These are phyloP conservation scores for Colletotrichum gigasporum DNA, from an alignment of 2,329 filamentous ascomycete genomes.

Conservation along the genomic window DNA sequence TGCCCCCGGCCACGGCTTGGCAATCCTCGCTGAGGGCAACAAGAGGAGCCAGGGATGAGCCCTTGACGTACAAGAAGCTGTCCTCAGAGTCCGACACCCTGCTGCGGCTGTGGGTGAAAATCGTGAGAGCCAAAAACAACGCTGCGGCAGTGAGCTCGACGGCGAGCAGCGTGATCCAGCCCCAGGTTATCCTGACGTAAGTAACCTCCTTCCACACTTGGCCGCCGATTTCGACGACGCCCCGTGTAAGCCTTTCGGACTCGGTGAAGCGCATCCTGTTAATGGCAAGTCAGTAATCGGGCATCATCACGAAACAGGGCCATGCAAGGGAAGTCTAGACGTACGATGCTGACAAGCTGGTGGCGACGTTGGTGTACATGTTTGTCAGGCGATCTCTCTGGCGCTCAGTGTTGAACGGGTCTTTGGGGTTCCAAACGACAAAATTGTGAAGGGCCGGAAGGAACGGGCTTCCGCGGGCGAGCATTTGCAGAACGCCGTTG, in stretches of 20 bases:
- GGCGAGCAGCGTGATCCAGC: neutral
- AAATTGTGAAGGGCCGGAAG: neutral
- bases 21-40: neutral
- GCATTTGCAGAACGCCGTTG: neutral
- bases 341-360: neutral
- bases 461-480: neutral
- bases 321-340: no score
- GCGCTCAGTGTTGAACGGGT: no score
- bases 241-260: neutral
- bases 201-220: neutral
- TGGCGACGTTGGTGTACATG: neutral
- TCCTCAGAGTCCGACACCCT: neutral
- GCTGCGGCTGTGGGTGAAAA: neutral
- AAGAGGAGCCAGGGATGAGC: neutral
- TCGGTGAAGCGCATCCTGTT: neutral
- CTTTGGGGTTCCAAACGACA: neutral
- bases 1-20: neutral
- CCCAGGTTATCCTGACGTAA: slow-evolving; percentile 5
- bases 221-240: neutral
- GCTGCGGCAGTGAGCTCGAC: neutral
- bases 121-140: neutral
- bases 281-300: no score
- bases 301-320: no score
- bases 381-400: neutral
- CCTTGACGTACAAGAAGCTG: neutral